phyloP scores from a whole-genome alignment of 495 filamentous ascomycete species.

The Xylona heveae region DNA sequence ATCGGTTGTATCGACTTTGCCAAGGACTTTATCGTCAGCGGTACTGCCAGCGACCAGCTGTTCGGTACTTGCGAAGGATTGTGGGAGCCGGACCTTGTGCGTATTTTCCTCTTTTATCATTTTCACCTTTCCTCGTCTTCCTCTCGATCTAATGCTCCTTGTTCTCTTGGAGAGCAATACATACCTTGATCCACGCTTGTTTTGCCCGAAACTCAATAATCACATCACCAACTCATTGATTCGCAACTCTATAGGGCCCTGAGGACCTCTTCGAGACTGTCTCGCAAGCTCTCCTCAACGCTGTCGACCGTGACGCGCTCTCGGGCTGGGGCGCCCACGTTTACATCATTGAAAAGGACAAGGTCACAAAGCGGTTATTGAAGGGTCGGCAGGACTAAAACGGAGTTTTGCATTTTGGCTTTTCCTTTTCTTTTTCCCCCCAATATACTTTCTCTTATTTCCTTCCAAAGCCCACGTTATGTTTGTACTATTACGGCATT shows the following conservation, averaged over 20 bases:
- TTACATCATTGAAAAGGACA: slow-evolving; percentile 98
- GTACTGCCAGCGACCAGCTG: slow-evolving; percentile 88
- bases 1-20: slow-evolving; percentile 99
- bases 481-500: no score
- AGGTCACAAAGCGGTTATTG: slow-evolving; percentile 92
- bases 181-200: background rate
- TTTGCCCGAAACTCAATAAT: no score
- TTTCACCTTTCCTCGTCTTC: background rate
- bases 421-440: no score
- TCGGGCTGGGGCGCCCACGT: slow-evolving; percentile 97
- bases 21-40: slow-evolving; percentile 96
- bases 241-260: slow-evolving; percentile 40
- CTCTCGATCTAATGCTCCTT: background rate
- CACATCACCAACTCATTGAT: no score
- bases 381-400: slow-evolving; percentile 62
- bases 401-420: no score
- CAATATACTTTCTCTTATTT: no score
- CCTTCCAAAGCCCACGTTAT: no score
- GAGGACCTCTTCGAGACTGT: slow-evolving; percentile 97
- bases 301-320: slow-evolving; percentile 86
- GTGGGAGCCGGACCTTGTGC: slow-evolving; percentile 91
- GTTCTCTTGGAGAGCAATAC: background rate
- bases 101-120: slow-evolving; percentile 11
- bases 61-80: slow-evolving; percentile 97
- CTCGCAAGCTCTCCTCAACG: slow-evolving; percentile 89